Evolutionary conservation across 2,329 filamentous ascomycete genomes (phyloP).

Genomic region (Aspergillus costaricaensis): DNA sequence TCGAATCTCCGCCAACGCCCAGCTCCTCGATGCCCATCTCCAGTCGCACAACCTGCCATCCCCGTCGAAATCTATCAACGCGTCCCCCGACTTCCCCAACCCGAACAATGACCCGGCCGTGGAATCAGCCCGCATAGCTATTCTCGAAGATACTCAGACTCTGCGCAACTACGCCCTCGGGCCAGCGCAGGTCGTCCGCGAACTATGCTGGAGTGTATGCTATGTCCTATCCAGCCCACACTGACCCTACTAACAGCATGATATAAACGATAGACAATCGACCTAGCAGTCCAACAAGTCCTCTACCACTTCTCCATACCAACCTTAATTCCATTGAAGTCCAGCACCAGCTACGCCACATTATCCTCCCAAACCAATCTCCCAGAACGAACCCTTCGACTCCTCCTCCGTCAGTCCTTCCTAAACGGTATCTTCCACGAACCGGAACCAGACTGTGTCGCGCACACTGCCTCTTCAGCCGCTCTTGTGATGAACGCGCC

Average conservation of each 20-base stretch:
- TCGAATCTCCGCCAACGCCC: neutral
- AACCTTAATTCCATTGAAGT: neutral
- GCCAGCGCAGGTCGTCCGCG: neutral
- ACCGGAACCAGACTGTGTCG: neutral
- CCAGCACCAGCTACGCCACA: neutral
- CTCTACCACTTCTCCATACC: neutral
- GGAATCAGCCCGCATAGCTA: neutral
- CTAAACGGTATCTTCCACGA: neutral
- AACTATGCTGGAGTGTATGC: conserved; percentile 5
- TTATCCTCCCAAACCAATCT: neutral
- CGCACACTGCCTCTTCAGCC: neutral
- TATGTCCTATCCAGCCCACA: neutral
- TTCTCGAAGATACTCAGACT: neutral
- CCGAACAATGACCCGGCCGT: neutral
- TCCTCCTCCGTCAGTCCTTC: conserved; percentile 1
- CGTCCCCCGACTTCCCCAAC: neutral
- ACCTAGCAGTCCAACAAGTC: neutral
- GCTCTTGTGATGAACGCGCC: neutral
- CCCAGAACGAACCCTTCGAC: neutral
- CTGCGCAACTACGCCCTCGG: neutral
- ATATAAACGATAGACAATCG: neutral
- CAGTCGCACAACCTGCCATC: neutral
- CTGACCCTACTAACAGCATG: too few species aligned
- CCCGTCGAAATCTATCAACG: neutral
- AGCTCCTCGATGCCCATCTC: neutral